phyloP scores from a whole-genome alignment of 345 rosid species.

The Hypericum perforatum region DNA sequence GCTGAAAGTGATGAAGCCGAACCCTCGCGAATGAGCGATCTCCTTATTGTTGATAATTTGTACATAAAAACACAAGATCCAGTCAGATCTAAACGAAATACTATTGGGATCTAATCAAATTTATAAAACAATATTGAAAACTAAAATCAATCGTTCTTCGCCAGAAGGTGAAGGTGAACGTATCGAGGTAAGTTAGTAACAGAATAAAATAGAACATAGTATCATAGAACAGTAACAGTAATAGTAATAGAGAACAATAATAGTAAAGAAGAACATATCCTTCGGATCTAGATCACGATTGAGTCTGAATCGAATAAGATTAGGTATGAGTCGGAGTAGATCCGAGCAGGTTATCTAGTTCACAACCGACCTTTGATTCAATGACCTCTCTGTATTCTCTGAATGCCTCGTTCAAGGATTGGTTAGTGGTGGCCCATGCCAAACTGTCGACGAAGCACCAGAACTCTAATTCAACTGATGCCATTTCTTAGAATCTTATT shows the following conservation, averaged over 20 bases:
- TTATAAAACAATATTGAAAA: neutral
- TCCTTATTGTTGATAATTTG: conserved; percentile 81
- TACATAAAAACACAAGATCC: neutral
- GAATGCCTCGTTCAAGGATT: conserved; percentile 50
- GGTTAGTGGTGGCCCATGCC: conserved; percentile 84
- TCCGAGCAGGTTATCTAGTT: conserved; percentile 28
- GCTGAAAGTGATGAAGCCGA: conserved; percentile 70
- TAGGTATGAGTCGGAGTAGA: conserved; percentile 16
- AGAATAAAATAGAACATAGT: conserved; percentile 31
- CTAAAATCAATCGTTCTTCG: conserved; percentile 63
- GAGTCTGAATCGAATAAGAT: conserved; percentile 28
- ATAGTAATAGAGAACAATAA: conserved; percentile 40
- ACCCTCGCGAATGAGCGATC: conserved; percentile 72
- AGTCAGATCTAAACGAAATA: neutral
- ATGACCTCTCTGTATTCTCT: conserved; percentile 55
- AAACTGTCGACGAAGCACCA: conserved; percentile 95
- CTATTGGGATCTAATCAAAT: neutral
- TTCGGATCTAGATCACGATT: conserved; percentile 20
- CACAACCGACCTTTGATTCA: conserved; percentile 97
- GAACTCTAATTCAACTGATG: conserved; percentile 58
- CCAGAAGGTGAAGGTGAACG: conserved; percentile 73
- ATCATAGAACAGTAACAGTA: conserved; percentile 49
- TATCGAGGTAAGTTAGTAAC: conserved; percentile 59
- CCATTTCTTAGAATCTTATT: conserved; percentile 26
- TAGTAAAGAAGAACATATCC: conserved; percentile 25